Base-by-base conservation (phyloP, 768 basidiomycete genomes). In the Lactarius quietus region DNA sequence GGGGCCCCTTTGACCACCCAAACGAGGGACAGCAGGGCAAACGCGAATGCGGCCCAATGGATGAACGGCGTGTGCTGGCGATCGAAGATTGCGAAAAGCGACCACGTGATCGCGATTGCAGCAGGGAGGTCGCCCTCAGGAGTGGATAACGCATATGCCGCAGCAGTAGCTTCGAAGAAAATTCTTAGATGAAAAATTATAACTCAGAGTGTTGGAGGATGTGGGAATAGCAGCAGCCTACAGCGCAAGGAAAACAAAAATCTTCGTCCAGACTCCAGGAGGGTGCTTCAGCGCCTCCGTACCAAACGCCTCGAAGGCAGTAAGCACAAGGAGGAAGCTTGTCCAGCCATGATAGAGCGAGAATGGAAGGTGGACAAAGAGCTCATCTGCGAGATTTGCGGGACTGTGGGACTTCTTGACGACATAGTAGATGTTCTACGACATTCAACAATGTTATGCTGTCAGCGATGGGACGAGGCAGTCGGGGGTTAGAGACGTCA, bases 291-390 rank as follows among this genome's bases (percentile, higher is more conserved):
- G 72, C 0, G 90, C 86, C 74, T 95, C 82, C 65, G 87, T 85
- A 69, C 96, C 95, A 71, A 95, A 95, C 0, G 93, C 93, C 69
- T 93, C 88, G 72, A 95, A 95, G 3, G 83, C 90, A 48, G 90
- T 88, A 68, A 95, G 76, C 71, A 95, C 75, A 64, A 94, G 86
- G 59, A 92, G 84, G 65, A 94, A 86, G 61, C 92, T 92, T 15
- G 88, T 90, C 91, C 92, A 93, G 41, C 94, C 95, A 72, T 97
- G 94, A 78, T 90, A 97, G 56, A 98, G 86, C 2, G 92, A 95
- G 84, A 98, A 98, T 2, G 97, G 97, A 20, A 97, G 86, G 76
- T 98, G 95, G 52, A 98, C 83, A 67, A 96, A 95, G 68, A 95
- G 74, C 76, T 97, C 95, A 68, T 96, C 94, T 26, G 81, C 80